Evolutionary conservation across 805 yeast genomes (phyloP).

Genomic region (Candida taoyuanica): DNA sequence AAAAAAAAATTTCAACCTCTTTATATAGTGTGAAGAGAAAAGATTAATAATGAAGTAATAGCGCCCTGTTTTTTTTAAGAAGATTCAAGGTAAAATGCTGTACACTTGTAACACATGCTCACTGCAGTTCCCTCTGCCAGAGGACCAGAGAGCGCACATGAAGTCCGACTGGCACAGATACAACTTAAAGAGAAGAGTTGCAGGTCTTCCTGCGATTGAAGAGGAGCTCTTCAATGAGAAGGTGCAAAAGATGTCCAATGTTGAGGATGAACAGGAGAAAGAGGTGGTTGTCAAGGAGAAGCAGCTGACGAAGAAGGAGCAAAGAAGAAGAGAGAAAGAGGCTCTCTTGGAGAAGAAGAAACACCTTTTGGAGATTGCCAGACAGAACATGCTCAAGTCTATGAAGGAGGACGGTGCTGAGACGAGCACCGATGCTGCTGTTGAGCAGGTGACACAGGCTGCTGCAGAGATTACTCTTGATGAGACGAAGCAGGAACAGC

Average conservation of each 20-base stretch:
- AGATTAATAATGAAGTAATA: too few species aligned
- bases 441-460: neutral
- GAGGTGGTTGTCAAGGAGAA: constrained; percentile 21
- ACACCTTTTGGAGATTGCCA: constrained; percentile 37
- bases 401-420: constrained; percentile 11
- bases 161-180: constrained; percentile 98
- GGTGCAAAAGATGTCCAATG: constrained; percentile 35
- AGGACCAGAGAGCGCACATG: constrained; percentile 87
- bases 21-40: too few species aligned
- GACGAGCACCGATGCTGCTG: neutral
- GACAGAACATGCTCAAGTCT: constrained; percentile 33
- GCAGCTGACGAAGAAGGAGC: constrained; percentile 37
- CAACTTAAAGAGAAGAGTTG: constrained; percentile 91
- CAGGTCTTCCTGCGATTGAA: constrained; percentile 71
- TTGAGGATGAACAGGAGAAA: constrained; percentile 19
- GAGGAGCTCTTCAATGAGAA: constrained; percentile 68
- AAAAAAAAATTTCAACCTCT: neutral
- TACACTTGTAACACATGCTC: constrained; percentile 88
- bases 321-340: constrained; percentile 39
- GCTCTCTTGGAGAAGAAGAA: constrained; percentile 38
- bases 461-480: neutral
- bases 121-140: constrained; percentile 68
- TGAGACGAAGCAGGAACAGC: constrained; percentile 1
- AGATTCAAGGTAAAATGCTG: constrained; percentile 5
- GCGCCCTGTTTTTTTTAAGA: neutral